A percentile compares a stretch with the other conserved stretches of the same genome.
These are phyloP conservation scores for Malus hybrid DNA, from an alignment of 331 rosid species.

Conservation along the genomic window DNA sequence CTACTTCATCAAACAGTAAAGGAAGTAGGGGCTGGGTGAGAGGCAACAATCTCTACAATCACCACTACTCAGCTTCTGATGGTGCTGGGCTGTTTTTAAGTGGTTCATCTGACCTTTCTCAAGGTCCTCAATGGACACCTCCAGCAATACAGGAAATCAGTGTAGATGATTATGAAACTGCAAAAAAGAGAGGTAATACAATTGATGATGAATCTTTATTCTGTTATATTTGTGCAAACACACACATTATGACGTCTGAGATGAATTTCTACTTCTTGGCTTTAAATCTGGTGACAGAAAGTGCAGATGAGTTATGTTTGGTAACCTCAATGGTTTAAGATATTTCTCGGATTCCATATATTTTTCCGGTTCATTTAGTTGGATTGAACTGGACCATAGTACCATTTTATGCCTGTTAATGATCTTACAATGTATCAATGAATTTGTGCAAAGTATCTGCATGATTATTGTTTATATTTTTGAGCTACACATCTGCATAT, in stretches of 20 bases:
- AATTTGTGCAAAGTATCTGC: neutral
- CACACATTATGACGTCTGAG: neutral
- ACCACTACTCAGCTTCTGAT: slow-evolving; percentile 65
- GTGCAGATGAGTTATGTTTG: neutral
- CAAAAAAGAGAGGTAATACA: slow-evolving; percentile 46
- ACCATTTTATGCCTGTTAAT: neutral
- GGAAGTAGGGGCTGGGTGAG: slow-evolving; percentile 66
- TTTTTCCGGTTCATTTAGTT: neutral
- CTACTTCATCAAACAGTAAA: slow-evolving; percentile 60
- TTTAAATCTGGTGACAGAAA: neutral
- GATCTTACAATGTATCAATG: neutral
- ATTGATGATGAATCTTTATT: neutral
- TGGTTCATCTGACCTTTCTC: slow-evolving; percentile 76
- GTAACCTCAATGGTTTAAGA: neutral
- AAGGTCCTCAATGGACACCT: slow-evolving; percentile 90
- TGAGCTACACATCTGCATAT: neutral
- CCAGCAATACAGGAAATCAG: slow-evolving; percentile 88
- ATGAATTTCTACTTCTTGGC: neutral
- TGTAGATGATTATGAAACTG: slow-evolving; percentile 53
- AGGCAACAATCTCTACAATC: slow-evolving; percentile 68
- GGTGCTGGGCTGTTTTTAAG: slow-evolving; percentile 63
- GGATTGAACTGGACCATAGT: neutral
- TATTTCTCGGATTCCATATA: neutral
- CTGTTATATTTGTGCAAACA: neutral
- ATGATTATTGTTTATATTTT: neutral